These are phyloP conservation scores for Starmerella bacillaris DNA, from an alignment of 805 yeast genomes.

Conservation along the genomic window DNA sequence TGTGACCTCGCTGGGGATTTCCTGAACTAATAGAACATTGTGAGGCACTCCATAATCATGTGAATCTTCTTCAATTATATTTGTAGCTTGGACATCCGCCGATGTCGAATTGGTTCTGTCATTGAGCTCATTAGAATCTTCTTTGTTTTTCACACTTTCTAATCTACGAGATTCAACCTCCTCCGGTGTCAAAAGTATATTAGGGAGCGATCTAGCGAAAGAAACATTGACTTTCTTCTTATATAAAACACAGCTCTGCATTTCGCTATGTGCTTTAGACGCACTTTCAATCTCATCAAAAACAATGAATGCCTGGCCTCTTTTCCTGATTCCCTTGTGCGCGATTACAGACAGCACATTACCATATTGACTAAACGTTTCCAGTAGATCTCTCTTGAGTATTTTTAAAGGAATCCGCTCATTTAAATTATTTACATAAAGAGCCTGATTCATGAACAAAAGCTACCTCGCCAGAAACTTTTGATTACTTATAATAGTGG, in stretches of 20 bases:
- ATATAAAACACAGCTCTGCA: constrained; percentile 10
- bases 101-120: not conserved
- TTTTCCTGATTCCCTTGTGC: constrained; percentile 42
- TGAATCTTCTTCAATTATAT: constrained; percentile 9
- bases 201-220: constrained; percentile 8
- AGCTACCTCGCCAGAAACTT: too few relatives aligned
- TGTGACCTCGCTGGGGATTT: constrained; percentile 33
- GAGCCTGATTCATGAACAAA: constrained; percentile 12
- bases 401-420: constrained; percentile 43
- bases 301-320: constrained; percentile 72
- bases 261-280: constrained; percentile 25
- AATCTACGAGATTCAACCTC: not conserved
- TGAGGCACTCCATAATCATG: constrained; percentile 30
- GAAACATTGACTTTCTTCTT: constrained; percentile 31
- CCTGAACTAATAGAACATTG: constrained; percentile 48
- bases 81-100: not conserved
- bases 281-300: constrained; percentile 31
- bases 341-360: constrained; percentile 35
- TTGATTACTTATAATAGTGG: too few relatives aligned
- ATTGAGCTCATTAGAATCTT: too few relatives aligned
- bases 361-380: constrained; percentile 31
- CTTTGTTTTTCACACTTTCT: not conserved
- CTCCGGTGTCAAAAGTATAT: constrained; percentile 23
- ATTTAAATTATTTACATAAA: constrained; percentile 57
- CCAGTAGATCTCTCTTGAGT: constrained; percentile 29